Base-by-base conservation (phyloP, 1,284 basidiomycete genomes). In the Sanghuangporus baumii region DNA sequence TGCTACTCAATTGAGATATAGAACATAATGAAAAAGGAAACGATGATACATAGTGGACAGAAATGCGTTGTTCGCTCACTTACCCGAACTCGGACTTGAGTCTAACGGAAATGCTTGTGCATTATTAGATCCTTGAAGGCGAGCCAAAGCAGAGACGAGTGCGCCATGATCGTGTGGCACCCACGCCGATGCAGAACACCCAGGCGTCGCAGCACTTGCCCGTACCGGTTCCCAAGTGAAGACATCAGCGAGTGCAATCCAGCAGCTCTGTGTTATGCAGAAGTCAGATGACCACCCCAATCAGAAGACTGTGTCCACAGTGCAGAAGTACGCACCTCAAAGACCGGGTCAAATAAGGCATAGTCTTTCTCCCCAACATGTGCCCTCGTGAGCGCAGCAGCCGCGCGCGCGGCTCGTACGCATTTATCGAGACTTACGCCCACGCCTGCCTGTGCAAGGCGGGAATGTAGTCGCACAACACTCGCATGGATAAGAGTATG, bases 401-500 rank as follows among this genome's bases (percentile, higher is more conserved):
- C 80, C 26, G 81, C 76, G 55, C 83, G 79, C 26, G 86, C 85
- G 23, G 88, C 84, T 60, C 75, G 79, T 55, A 84, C 75, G 66
- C 83, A 86, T 71, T 88, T 87, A 40, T 86, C 85, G 66, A 86
- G 86, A 26, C 83, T 81, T 56, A 80, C 70, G 14, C 78, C 75
- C 68, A 87, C 84, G 68, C 84, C 82, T 60, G 82, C 77, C 43
- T 82, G 63, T 51, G 69, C 81, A 66, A 87, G 84, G 8, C 81
- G 80, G 63, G 81, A 81, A 69, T 87, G 85, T 50, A 91, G 75
- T 67, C 83, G 81, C 65, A 91, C 83, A 65, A 83, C 80, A n/a
- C 89, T 83, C 23, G 82, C 81, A 62, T 89, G 83, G 16, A 82
- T 82, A 54, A 91, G 79, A 1, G 83, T 86, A 71, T 91, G 87